Evolutionary conservation across 768 basidiomycete species (phyloP).

Genomic region (Kwoniella europaea): DNA sequence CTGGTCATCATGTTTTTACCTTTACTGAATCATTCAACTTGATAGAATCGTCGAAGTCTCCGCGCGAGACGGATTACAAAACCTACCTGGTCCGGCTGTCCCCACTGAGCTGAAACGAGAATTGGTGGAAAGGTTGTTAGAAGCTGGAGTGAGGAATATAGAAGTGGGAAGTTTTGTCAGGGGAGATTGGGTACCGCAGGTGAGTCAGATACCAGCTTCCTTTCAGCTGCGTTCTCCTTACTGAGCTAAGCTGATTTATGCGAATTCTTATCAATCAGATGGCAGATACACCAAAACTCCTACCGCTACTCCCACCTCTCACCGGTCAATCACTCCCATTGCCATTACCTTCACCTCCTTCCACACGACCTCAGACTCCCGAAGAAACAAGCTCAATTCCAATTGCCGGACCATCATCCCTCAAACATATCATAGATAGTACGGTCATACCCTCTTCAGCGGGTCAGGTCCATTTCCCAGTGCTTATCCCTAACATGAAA

Average conservation of each 20-base stretch:
- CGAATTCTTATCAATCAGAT: conserved; percentile 64
- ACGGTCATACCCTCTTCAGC: conserved; percentile 8
- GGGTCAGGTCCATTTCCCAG: conserved; percentile 70
- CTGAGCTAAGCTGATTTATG: background rate
- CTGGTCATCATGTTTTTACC: too few relatives aligned
- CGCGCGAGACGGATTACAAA: conserved; percentile 89
- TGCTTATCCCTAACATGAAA: conserved; percentile 79
- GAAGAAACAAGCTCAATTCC: background rate
- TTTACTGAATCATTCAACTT: background rate
- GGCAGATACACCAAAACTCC: conserved; percentile 80
- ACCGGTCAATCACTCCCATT: conserved; percentile 15
- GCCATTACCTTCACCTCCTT: conserved; percentile 43
- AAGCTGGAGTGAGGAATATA: conserved; percentile 71
- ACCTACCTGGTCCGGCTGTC: conserved; percentile 72
- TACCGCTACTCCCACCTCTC: conserved; percentile 54
- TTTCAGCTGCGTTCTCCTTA: too few relatives aligned
- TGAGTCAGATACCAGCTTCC: conserved; percentile 44
- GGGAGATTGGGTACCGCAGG: conserved; percentile 93
- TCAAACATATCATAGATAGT: conserved; percentile 10
- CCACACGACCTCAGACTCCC: conserved; percentile 57
- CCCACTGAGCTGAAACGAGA: conserved; percentile 76
- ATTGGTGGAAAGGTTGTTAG: conserved; percentile 74
- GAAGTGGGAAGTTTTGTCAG: conserved; percentile 91
- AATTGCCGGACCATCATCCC: background rate
- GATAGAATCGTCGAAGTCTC: conserved; percentile 80